Conservation (phyloP, 352 stramenopile species). For the Pythium dissotocum region DNA sequence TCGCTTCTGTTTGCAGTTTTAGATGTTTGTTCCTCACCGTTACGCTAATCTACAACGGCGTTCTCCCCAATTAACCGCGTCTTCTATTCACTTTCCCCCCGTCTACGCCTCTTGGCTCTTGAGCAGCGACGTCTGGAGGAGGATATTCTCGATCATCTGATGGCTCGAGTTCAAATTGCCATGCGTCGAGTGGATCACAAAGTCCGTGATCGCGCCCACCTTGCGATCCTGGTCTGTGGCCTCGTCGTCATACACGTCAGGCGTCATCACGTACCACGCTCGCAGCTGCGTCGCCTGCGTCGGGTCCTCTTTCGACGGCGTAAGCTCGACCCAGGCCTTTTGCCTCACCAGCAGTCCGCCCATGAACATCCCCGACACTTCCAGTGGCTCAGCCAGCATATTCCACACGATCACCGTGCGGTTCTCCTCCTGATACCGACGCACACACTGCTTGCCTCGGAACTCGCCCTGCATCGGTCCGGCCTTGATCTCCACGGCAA, state of each 20-base stretch:
- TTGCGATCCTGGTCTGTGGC: conserved; percentile 34
- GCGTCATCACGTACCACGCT: conserved; percentile 18
- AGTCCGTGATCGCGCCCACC: conserved; percentile 47
- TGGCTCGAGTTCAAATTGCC: conserved; percentile 45
- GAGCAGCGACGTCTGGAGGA: conserved; percentile 11
- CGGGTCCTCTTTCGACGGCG: conserved; percentile 10
- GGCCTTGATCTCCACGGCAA: conserved; percentile 28
- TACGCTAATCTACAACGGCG: too few species aligned
- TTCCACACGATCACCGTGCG: conserved; percentile 48
- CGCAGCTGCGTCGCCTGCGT: conserved; percentile 17
- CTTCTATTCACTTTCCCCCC: too few species aligned
- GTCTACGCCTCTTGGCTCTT: background rate
- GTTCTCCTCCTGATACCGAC: conserved; percentile 35
- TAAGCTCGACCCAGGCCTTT: conserved; percentile 18
- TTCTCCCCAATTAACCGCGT: too few species aligned
- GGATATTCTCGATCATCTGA: conserved; percentile 54
- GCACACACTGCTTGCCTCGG: conserved; percentile 44
- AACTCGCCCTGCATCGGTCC: conserved; percentile 36
- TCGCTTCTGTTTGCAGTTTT: too few species aligned
- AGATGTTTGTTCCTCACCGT: too few species aligned
- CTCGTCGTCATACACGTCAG: conserved; percentile 36
- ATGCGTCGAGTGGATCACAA: conserved; percentile 44
- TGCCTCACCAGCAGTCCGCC: conserved; percentile 18
- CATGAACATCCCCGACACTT: conserved; percentile 29
- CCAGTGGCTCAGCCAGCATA: conserved; percentile 41